Base-by-base conservation (phyloP, 2,329 filamentous ascomycete species). In the Reticulascus tulasneorum region DNA sequence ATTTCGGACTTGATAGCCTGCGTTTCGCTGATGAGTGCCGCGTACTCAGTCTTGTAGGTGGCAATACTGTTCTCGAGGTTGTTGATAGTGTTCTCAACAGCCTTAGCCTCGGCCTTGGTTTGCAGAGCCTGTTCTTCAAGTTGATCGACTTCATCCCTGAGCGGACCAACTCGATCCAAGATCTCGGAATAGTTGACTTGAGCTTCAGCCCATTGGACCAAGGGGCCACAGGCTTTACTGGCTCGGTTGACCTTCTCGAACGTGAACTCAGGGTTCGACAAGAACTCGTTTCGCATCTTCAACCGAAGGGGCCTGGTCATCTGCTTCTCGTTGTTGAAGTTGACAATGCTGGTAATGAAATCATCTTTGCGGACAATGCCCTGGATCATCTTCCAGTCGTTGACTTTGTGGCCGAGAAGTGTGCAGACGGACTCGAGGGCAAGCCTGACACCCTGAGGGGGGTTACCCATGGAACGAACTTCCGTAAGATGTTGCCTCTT, bases 121-220 rank as follows among this genome's bases (percentile, higher is more conserved):
- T 94, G 80, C 31, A 95, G 71, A 21, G 91, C 87, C 59, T 91
- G 79, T 41, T 94, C 84, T 63, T 97, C 89, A 13, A 98, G 78
- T 54, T 86, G 73, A 17, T 78, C 76, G 29, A 98, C 91, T 62
- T 98, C 93, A 32, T 91, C 84, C 56, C 91, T 84, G 37, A 98
- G 71, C 17, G 93, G 93, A 3, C 91, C 94, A 40, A 98, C 89
- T 23, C 88, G 82, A 56, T 97, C 90, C 45, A 98, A 69, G 51
- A 98, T 98, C 48, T 93, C 89, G n/a, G 91, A 95, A 63, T 95
- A 98, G 54, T 86, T 89, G 56, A 98, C 93, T 64, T 98, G 93
- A 15, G 93, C 94, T 59, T 87, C 77, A 4, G 95, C 91, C 93
- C 93, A 98, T 57, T 96, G 89, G 13, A 98, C 91, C 11, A 98